Evolutionary conservation across 2,329 filamentous ascomycete species (phyloP), one percentile per base, ranked within the genome.

Genomic region (Cladosporium colombiae): DNA sequence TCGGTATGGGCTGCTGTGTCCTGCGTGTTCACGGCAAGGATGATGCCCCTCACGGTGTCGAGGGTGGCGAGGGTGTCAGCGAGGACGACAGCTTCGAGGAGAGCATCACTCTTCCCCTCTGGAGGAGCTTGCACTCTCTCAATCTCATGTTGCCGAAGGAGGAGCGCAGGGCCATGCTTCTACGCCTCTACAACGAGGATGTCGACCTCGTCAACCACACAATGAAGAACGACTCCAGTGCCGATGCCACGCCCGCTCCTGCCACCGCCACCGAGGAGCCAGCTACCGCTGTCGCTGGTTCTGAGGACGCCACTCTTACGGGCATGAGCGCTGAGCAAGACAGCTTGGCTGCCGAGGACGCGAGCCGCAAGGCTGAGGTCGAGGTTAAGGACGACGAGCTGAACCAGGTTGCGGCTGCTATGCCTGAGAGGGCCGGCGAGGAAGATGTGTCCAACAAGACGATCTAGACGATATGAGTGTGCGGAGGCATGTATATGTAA

Each of bases 71-170:
- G 67, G 83, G 61, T 23, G 50, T 52, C 25, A 64, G 67, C 18
- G 68, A 68, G 16, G 74, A 76, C 14, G 75, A 88, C 71, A 87
- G 85, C 14, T 85, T 89, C 69, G 81, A 79, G 74, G 94, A 98
- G 81, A 84, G 87, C 29, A 92, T 97, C 87, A 91, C 94, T 1
- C 84, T 99, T 21, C 95, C 95, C 3, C 82, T 99, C 31, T 99
- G 95, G 95, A 90, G 96, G 80, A 96, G 93, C 76, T 86, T 96
- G 68, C 89, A 93, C 72, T 94, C 91, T 23, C 84, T 98, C 66
- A 99, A 99, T 78, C 86, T 99, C 63, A 99, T 99, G 95, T 84
- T 99, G 74, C 94, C 95, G 59, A 99, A 99, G 82, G 95, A 99
- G 78, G 95, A 99, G 70, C 88, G 95, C 18, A 89, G 79, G 27